Evolutionary conservation across 2,329 filamentous ascomycete genomes (phyloP), one percentile per base, ranked within the genome.

Genomic region (Pestalotiopsis sp.): DNA sequence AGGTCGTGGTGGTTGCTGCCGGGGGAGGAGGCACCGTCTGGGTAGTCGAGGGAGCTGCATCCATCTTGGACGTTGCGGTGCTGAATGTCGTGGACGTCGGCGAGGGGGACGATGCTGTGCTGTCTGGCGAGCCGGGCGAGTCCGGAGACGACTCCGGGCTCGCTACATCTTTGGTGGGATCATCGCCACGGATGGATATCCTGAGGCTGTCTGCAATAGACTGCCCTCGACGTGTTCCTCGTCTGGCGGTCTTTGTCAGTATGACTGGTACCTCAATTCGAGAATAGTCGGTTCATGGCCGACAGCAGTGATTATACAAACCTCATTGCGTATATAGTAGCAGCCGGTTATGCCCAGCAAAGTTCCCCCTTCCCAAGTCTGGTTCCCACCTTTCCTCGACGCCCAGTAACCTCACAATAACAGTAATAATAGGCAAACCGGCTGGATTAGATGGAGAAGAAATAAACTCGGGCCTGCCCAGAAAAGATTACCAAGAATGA

Each of bases 151-250:
- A 56, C 17, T 58, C 58, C 5, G 49, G 67, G 25, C 62, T 52
- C 1, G 25, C 49, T 25, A 38, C 25, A 36, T 57, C 25, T 13
- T 9, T 17, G 9, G n/a, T n/a, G 23, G 25, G 27, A 60, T 66
- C 38, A 20, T 68, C 65, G 38, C 27, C 27, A 7, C 65, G 68
- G 20, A 69, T 36, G 25, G 25, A 25, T 62, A 69, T 66, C 49
- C 66, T 61, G 38, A 69, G 61, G 36, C 5, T 31, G 57, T 69
- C 68, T 23, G 66, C 65, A 14, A 67, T 65, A 9, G 27, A 41
- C 66, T 67, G 66, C 27, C 68, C 68, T 36, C 66, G 68, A 65
- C 68, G 68, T 36, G 23, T 67, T 27, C 68, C 68, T 20, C 68
- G 68, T 25, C 68, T 69, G n/a, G 31, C 14, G 52, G 52, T 45